Evolutionary conservation across 805 yeast genomes (phyloP).

Genomic region (Debaryomyces castellii): DNA sequence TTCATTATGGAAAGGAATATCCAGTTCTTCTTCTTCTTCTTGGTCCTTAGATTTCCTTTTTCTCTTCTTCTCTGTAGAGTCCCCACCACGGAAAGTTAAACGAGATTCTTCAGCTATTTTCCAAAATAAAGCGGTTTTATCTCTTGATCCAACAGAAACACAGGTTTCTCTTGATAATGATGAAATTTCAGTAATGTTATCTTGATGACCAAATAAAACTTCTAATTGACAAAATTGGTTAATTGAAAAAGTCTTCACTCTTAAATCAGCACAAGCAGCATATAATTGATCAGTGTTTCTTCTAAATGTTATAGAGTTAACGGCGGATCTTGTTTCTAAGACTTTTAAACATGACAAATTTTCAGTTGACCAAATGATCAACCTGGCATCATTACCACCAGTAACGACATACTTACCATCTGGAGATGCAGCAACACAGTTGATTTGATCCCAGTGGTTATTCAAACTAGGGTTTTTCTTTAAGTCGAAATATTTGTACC

Average conservation of each 20-base stretch:
- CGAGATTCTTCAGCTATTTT: conserved; percentile 94
- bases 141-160: conserved; percentile 93
- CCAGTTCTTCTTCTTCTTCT: conserved; percentile 15
- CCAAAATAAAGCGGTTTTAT: conserved; percentile 95
- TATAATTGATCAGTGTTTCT: conserved; percentile 80
- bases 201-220: conserved; percentile 94
- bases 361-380: conserved; percentile 85
- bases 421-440: conserved; percentile 77
- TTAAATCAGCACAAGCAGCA: conserved; percentile 90
- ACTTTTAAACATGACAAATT: conserved; percentile 73
- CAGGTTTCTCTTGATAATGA: conserved; percentile 87
- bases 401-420: conserved; percentile 89
- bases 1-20: conserved; percentile 52
- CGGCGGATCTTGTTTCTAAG: conserved; percentile 73
- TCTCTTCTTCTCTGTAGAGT: conserved; percentile 46
- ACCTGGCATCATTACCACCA: conserved; percentile 81
- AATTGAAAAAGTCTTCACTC: conserved; percentile 82
- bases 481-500: conserved; percentile 43
- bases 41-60: conserved; percentile 27
- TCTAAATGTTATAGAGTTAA: conserved; percentile 74
- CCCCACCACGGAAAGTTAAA: conserved; percentile 91
- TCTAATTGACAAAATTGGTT: conserved; percentile 88
- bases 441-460: conserved; percentile 77
- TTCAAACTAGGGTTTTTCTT: conserved; percentile 52
- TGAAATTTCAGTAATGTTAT: conserved; percentile 74